A percentile compares a stretch with the other conserved stretches of the same genome.
These are phyloP conservation scores for Nemophila menziesii DNA, from an alignment of 257 asterid species.

Conservation along the genomic window DNA sequence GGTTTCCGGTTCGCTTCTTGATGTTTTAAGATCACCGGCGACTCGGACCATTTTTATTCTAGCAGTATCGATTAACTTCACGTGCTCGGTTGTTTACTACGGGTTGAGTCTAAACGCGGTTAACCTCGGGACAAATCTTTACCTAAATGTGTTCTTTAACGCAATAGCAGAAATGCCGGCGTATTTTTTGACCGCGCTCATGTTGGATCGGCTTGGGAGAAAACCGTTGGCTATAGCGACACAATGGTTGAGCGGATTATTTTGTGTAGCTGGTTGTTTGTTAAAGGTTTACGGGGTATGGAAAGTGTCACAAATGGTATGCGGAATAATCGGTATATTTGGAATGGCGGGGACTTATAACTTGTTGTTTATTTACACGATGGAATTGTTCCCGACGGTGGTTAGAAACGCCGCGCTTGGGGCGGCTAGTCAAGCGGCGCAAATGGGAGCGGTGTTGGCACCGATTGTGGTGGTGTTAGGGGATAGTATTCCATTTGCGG, in stretches of 20 bases:
- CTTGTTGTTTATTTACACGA: conserved; percentile 56
- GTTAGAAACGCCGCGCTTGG: conserved; percentile 80
- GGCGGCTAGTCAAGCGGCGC: conserved; percentile 68
- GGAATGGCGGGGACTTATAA: conserved; percentile 89
- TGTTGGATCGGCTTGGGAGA: conserved; percentile 49
- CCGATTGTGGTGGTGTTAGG: conserved; percentile 72
- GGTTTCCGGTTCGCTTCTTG: conserved; percentile 46
- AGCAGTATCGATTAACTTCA: conserved; percentile 60
- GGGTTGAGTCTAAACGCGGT: conserved; percentile 72
- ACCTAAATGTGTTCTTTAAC: conserved; percentile 60
- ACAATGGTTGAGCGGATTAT: conserved; percentile 57
- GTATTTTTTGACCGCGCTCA: conserved; percentile 42
- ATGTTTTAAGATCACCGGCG: conserved; percentile 40
- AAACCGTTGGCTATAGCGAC: conserved; percentile 72
- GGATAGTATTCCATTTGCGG: conserved; percentile 46
- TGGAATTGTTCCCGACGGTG: conserved; percentile 76
- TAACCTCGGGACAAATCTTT: conserved; percentile 69
- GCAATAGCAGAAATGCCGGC: conserved; percentile 85
- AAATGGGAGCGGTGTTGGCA: conserved; percentile 70
- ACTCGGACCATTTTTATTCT: conserved; percentile 52
- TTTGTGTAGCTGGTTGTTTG: conserved; percentile 45
- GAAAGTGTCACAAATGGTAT: conserved; percentile 30
- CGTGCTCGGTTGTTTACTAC: conserved; percentile 66
- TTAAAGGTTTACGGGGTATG: conserved; percentile 22
- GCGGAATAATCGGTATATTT: conserved; percentile 56